Evolutionary conservation across 2,329 filamentous ascomycete species (phyloP), one percentile per base, ranked within the genome.

Genomic region (Rugonectria rugulosa): DNA sequence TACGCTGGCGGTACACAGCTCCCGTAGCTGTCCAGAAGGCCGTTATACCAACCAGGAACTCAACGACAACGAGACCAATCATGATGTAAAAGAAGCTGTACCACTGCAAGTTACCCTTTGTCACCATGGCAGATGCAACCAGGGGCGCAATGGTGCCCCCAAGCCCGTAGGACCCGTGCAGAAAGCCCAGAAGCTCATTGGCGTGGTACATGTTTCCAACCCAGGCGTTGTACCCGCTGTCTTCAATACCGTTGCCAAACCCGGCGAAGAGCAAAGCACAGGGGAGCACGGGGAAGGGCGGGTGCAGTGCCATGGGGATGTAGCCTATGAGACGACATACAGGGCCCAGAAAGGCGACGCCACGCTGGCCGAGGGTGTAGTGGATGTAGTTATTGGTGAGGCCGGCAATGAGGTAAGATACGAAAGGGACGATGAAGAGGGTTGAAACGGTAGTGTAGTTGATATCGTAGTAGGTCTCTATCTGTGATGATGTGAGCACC

Each of bases 51-150:
- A 80, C 73, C 4, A 74, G 48, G 6, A 88, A 70, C 66, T 91
- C 88, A 21, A 88, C 59, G 1, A 71, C 76, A 0, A 85, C 80
- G 42, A 84, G 70, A 10, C 75, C 84, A 37, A 89, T 80, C 86
- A 92, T 89, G 52, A 92, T 74, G 68, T 91, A 92, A 72, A 91
- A 94, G 72, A 89, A 93, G 10, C 78, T 78, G 64, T 88, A 91
- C 91, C 91, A 95, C 0, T 77, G 77, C 45, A 88, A 68, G 4
- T 75, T 62, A 0, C 75, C 84, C 60, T 85, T 85, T 0, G 87
- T 86, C 29, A 93, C 83, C 83, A 94, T 86, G 5, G 83, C 81
- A 0, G 90, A 92, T 2, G 89, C 89, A 56, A 92, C 80, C 6
- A 93, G 71, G 0, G 90, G 90, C 3, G 82, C 79, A 11, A 92